These are phyloP conservation scores for Taphrina pruni DNA, from an alignment of 1,139 yeast species.

Conservation along the genomic window DNA sequence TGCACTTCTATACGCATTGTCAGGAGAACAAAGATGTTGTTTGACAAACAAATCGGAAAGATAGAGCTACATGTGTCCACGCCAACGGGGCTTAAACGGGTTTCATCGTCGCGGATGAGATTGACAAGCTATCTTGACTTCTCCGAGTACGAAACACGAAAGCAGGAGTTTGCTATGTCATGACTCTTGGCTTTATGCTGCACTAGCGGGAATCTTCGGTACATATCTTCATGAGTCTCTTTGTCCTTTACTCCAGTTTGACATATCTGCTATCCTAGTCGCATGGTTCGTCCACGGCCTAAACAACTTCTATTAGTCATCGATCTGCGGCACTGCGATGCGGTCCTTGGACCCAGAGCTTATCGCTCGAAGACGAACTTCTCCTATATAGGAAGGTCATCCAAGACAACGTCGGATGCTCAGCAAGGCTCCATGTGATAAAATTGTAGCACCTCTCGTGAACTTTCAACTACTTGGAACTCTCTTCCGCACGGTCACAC, in stretches of 20 bases:
- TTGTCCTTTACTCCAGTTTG: too few species aligned
- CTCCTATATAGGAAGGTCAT: background rate
- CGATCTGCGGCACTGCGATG: background rate
- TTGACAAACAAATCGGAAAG: background rate
- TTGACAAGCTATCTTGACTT: background rate
- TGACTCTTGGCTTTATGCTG: too few species aligned
- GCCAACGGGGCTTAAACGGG: background rate
- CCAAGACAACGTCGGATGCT: background rate
- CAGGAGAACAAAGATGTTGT: background rate
- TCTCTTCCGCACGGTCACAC: background rate
- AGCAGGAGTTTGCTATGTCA: too few species aligned
- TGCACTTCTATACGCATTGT: background rate
- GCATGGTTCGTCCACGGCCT: too few species aligned
- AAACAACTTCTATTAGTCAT: background rate
- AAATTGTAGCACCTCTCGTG: background rate
- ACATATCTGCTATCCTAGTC: too few species aligned
- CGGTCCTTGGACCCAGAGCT: background rate
- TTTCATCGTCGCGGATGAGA: background rate
- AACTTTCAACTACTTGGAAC: background rate
- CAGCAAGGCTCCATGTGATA: constrained; percentile 3
- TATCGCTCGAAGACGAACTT: background rate
- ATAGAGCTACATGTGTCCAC: background rate
- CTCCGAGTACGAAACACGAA: too few species aligned
- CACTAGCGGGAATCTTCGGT: too few species aligned
- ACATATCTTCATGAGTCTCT: too few species aligned